Evolutionary conservation across 257 asterid species (phyloP).

Genomic region (Solanum piurae): DNA sequence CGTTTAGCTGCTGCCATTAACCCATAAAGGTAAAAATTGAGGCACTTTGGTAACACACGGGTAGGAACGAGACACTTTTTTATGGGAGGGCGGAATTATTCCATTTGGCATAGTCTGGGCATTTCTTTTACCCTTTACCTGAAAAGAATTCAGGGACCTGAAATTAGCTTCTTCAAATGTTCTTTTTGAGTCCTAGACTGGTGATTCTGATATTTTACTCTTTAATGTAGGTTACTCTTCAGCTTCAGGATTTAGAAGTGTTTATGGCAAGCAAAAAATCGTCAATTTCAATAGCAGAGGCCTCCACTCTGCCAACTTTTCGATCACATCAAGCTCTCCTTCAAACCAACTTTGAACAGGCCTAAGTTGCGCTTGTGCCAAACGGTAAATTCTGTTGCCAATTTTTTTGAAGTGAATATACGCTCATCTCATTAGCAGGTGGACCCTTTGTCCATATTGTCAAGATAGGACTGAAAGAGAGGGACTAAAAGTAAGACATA

Average conservation of each 20-base stretch:
- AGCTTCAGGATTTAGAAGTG: neutral
- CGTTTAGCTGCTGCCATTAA: neutral
- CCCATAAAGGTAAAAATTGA: neutral
- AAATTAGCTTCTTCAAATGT: neutral
- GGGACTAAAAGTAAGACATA: neutral
- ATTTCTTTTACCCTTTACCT: neutral
- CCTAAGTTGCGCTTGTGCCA: neutral
- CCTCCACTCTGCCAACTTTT: neutral
- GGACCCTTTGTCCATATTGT: neutral
- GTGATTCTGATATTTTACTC: neutral
- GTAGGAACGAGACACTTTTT: neutral
- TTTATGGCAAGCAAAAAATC: neutral
- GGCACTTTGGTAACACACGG: neutral
- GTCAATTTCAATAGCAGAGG: neutral
- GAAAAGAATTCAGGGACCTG: neutral
- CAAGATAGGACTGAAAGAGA: neutral
- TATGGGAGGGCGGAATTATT: neutral
- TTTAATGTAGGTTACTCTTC: neutral
- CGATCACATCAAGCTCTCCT: neutral
- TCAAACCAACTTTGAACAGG: neutral
- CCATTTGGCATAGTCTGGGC: neutral
- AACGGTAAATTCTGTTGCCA: neutral
- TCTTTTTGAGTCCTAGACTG: neutral
- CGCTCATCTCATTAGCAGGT: neutral
- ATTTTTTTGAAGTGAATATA: neutral